Conservation (phyloP, 495 filamentous ascomycete species). For the Parmelia sp. region DNA sequence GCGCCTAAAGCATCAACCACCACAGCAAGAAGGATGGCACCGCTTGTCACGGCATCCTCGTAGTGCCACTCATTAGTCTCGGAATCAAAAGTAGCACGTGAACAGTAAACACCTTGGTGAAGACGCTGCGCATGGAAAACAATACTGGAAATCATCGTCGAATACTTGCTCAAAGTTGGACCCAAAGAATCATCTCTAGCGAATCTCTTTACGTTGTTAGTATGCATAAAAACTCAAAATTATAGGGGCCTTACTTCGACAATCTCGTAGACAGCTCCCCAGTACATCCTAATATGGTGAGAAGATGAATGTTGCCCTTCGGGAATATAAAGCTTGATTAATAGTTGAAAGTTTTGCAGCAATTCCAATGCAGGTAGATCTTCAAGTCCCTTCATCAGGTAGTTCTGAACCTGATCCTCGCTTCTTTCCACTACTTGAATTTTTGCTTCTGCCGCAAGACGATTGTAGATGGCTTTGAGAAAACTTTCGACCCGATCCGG, state of each 20-base stretch:
- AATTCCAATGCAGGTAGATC: neutral
- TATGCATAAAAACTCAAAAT: neutral
- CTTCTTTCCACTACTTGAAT: neutral
- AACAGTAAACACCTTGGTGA: conserved; percentile 17
- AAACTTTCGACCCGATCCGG: conserved; percentile 2
- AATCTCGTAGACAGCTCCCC: conserved; percentile 8
- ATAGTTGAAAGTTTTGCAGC: neutral
- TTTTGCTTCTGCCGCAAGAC: neutral
- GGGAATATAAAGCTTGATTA: conserved; percentile 1
- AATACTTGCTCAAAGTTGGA: neutral
- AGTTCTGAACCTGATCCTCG: neutral
- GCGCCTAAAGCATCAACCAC: conserved; percentile 19
- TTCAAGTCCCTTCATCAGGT: neutral
- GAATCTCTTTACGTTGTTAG: neutral
- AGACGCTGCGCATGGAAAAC: neutral
- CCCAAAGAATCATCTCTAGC: neutral
- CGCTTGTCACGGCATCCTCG: neutral
- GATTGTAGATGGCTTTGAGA: conserved; percentile 13
- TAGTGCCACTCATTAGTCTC: neutral
- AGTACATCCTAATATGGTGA: neutral
- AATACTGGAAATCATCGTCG: conserved; percentile 1
- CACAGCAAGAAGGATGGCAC: conserved; percentile 15
- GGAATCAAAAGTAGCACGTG: neutral
- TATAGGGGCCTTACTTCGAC: neutral
- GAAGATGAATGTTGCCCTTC: neutral